A percentile compares a stretch with the other conserved stretches of the same genome.
Conservation (phyloP, 148 eudicot species). For the Fagopyrum tataricum region DNA sequence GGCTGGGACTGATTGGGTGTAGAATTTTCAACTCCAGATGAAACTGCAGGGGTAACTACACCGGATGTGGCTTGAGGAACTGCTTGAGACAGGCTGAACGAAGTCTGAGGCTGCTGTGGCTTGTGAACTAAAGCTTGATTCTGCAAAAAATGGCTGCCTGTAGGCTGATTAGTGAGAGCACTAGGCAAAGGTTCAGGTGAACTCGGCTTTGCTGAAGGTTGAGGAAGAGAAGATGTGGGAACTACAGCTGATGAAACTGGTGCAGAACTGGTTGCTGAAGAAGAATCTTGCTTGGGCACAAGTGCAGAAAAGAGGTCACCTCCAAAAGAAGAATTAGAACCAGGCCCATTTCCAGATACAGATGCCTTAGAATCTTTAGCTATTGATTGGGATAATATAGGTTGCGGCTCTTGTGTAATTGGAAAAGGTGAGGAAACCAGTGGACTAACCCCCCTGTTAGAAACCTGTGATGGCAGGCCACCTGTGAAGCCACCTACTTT, state of each 20-base stretch:
- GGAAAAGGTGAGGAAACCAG: constrained; percentile 32
- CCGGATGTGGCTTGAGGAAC: constrained; percentile 36
- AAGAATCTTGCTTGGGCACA: constrained; percentile 44
- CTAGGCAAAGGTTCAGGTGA: constrained; percentile 65
- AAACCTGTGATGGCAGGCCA: constrained; percentile 37
- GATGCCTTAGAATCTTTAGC: constrained; percentile 38
- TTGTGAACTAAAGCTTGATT: constrained; percentile 37
- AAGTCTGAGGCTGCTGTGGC: constrained; percentile 36
- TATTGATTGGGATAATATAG: constrained; percentile 30
- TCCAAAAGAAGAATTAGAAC: constrained; percentile 48
- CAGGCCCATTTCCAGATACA: constrained; percentile 50
- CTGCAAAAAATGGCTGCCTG: constrained; percentile 39
- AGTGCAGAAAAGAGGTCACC: constrained; percentile 66
- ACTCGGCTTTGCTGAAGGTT: constrained; percentile 39
- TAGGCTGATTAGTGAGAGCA: constrained; percentile 43
- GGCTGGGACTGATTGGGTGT: constrained; percentile 46
- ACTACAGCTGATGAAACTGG: constrained; percentile 42
- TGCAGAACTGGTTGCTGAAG: constrained; percentile 28
- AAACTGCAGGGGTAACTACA: constrained; percentile 35
- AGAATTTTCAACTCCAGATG: constrained; percentile 34
- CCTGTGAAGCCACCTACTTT: constrained; percentile 31
- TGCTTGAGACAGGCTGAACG: constrained; percentile 43
- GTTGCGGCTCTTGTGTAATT: constrained; percentile 28
- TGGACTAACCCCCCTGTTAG: constrained; percentile 43
- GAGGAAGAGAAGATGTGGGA: constrained; percentile 39